Evolutionary conservation across 495 filamentous ascomycete genomes (phyloP).

Genomic region (Aspergillus affinis): DNA sequence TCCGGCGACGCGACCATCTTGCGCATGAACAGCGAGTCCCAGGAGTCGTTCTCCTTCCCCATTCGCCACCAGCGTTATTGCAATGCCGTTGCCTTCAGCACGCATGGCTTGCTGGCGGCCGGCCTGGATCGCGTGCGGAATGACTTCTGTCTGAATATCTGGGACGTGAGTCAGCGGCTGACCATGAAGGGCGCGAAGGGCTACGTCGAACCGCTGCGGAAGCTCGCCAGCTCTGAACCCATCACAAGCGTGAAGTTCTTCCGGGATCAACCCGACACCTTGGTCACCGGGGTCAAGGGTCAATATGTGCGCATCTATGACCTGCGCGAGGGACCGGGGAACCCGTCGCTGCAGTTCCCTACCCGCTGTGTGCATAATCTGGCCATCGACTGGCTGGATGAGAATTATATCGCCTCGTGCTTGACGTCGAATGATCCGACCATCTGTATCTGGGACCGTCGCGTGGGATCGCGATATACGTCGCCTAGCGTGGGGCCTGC

Average conservation of each 20-base stretch:
- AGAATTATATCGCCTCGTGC: constrained; percentile 94
- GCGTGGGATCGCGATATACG: constrained; percentile 56
- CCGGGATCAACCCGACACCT: constrained; percentile 73
- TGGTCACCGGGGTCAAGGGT: constrained; percentile 83
- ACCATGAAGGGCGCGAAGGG: constrained; percentile 42
- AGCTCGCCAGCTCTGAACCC: constrained; percentile 78
- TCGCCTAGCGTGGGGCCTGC: constrained; percentile 40
- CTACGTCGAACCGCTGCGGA: constrained; percentile 61
- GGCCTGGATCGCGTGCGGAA: constrained; percentile 89
- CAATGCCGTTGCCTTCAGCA: constrained; percentile 88
- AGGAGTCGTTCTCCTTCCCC: constrained; percentile 66
- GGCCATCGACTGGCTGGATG: constrained; percentile 83
- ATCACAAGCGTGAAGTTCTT: constrained; percentile 94
- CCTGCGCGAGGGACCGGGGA: constrained; percentile 64
- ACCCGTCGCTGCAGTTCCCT: constrained; percentile 60
- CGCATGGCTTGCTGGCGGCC: constrained; percentile 73
- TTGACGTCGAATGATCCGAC: constrained; percentile 63
- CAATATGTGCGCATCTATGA: constrained; percentile 88
- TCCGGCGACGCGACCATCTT: constrained; percentile 83
- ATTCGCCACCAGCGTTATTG: constrained; percentile 85
- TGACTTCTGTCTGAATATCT: constrained; percentile 90
- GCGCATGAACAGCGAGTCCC: constrained; percentile 65
- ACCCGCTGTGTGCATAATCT: constrained; percentile 89
- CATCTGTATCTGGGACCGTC: constrained; percentile 87
- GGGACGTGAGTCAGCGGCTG: constrained; percentile 76